These are phyloP conservation scores for Fusarium cicatricum DNA, from an alignment of 2,329 filamentous ascomycete species.

Conservation along the genomic window DNA sequence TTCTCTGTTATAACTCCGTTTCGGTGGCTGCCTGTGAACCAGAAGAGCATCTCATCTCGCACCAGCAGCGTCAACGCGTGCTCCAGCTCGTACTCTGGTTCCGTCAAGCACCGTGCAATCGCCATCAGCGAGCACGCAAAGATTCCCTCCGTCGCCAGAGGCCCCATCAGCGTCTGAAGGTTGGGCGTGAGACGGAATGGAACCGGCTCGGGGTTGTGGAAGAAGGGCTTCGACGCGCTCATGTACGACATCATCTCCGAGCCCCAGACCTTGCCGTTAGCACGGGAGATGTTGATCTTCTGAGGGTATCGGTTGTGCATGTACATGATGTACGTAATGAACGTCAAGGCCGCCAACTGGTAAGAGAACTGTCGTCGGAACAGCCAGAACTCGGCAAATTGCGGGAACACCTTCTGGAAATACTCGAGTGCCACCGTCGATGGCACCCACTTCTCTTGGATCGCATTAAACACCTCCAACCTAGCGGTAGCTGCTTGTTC, in stretches of 20 bases:
- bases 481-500: constrained; percentile 78
- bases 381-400: constrained; percentile 95
- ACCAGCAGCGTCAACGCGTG: constrained; percentile 95
- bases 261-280: constrained; percentile 93
- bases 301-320: constrained; percentile 96
- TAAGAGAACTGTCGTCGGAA: constrained; percentile 98
- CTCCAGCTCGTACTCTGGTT: constrained; percentile 89
- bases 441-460: constrained; percentile 93
- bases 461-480: constrained; percentile 91
- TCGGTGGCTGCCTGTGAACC: constrained; percentile 85
- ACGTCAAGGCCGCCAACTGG: constrained; percentile 92
- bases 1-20: constrained; percentile 59
- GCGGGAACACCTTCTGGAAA: constrained; percentile 87
- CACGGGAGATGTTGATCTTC: constrained; percentile 90
- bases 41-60: constrained; percentile 96
- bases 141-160: constrained; percentile 93
- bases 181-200: constrained; percentile 98
- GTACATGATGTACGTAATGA: constrained; percentile 98
- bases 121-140: constrained; percentile 97
- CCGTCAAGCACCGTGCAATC: constrained; percentile 91
- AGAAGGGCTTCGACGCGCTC: constrained; percentile 83
- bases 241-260: constrained; percentile 93
- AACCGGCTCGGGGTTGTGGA: constrained; percentile 94
- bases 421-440: constrained; percentile 84
- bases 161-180: constrained; percentile 94